Percentiles rank a stretch among this genome's conserved stretches.
Evolutionary conservation across 2,329 filamentous ascomycete genomes (phyloP).

Genomic region (Fusarium torulosum): DNA sequence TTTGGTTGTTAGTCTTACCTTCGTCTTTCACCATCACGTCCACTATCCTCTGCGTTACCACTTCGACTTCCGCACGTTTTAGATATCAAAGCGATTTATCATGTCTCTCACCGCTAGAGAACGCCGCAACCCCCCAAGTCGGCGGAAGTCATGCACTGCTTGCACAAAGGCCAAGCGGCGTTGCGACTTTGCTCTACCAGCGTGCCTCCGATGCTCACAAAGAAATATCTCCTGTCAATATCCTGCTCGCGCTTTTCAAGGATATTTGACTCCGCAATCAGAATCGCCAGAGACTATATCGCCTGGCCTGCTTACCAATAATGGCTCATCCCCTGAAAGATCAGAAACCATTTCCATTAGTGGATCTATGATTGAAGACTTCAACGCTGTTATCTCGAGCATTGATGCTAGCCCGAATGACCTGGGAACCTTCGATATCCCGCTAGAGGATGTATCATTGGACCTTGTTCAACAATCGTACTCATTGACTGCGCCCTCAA

Average conservation of each 20-base stretch:
- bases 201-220: conserved; percentile 65
- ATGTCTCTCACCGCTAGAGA: conserved; percentile 54
- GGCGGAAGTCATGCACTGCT: conserved; percentile 68
- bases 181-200: conserved; percentile 65
- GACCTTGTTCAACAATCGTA: conserved; percentile 43
- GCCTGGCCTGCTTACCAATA: conserved; percentile 18
- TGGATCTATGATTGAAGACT: conserved; percentile 21
- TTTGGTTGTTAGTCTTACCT: not conserved
- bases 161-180: conserved; percentile 70
- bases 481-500: conserved; percentile 42
- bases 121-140: conserved; percentile 59
- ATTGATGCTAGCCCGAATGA: conserved; percentile 31
- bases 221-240: conserved; percentile 64
- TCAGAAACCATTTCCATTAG: conserved; percentile 5
- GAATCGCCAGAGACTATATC: conserved; percentile 20
- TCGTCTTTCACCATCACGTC: conserved; percentile 4
- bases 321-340: conserved; percentile 16
- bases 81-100: not conserved
- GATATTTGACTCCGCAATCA: not conserved
- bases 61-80: not conserved
- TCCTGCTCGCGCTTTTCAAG: conserved; percentile 39
- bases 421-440: conserved; percentile 26
- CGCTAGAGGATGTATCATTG: conserved; percentile 32
- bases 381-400: conserved; percentile 30
- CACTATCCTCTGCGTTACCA: not conserved